Conservation (phyloP, 495 filamentous ascomycete genomes). For the Podospora anserina region DNA sequence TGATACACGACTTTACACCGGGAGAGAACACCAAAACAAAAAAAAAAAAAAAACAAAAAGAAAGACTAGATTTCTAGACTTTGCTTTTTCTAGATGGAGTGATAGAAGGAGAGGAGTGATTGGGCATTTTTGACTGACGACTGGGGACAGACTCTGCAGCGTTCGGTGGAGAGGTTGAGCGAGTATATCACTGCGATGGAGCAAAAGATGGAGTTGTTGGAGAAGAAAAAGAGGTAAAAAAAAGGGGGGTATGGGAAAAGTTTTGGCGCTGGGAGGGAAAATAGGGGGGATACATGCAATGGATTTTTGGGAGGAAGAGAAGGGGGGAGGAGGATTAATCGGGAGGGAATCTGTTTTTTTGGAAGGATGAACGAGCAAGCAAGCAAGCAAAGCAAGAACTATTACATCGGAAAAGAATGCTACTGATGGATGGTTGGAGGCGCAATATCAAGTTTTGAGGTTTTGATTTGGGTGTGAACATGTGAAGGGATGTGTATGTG, state of each 20-base stretch:
- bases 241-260: conserved; percentile 4
- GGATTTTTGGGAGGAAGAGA: conserved; percentile 9
- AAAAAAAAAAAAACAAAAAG: background rate
- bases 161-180: conserved; percentile 80
- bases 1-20: background rate
- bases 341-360: background rate
- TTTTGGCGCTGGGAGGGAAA: too few relatives aligned
- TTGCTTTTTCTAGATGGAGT: background rate
- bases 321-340: background rate
- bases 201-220: conserved; percentile 68
- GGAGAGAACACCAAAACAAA: too few relatives aligned
- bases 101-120: background rate
- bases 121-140: background rate
- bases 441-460: too few relatives aligned
- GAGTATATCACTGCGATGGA: conserved; percentile 78
- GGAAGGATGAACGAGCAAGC: background rate
- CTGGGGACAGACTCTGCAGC: conserved; percentile 70
- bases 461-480: too few relatives aligned
- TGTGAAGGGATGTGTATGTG: too few relatives aligned
- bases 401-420: too few relatives aligned
- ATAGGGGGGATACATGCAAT: background rate
- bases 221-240: conserved; percentile 49
- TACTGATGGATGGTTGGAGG: too few relatives aligned
- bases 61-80: conserved; percentile 3
- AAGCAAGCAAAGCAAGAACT: background rate